phyloP scores from a whole-genome alignment of 441 rosid genomes.

The Pelargonium australe region DNA sequence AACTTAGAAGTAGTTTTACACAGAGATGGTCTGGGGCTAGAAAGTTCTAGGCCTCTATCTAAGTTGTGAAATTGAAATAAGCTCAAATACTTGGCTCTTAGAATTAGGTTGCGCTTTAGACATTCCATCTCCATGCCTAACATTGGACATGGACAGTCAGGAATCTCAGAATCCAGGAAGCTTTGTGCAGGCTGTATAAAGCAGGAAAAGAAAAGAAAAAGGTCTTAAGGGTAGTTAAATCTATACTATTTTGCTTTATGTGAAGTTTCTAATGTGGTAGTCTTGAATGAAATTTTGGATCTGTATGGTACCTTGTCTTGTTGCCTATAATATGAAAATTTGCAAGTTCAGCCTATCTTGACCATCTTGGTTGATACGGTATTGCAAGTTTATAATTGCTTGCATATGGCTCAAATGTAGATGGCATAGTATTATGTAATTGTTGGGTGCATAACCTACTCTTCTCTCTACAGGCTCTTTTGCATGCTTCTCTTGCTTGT shows the following conservation, averaged over 20 bases:
- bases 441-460: conserved; percentile 9
- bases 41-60: not conserved
- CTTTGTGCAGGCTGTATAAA: not conserved
- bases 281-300: not conserved
- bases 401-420: not conserved
- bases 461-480: conserved; percentile 24
- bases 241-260: not conserved
- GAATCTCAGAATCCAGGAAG: not conserved
- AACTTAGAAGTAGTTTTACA: too few species aligned
- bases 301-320: not conserved
- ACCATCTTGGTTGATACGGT: not conserved
- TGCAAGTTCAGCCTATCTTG: not conserved
- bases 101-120: not conserved
- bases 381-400: not conserved
- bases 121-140: not conserved
- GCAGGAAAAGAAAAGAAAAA: not conserved
- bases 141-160: not conserved
- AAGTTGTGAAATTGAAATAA: not conserved
- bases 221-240: not conserved
- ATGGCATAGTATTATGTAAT: not conserved
- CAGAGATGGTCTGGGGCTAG: not conserved
- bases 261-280: not conserved
- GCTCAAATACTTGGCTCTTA: too few species aligned
- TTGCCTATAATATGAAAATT: not conserved
- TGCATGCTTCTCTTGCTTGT: conserved; percentile 23